Conservation (phyloP, 495 filamentous ascomycete genomes). For the Annulohypoxylon bovei region DNA sequence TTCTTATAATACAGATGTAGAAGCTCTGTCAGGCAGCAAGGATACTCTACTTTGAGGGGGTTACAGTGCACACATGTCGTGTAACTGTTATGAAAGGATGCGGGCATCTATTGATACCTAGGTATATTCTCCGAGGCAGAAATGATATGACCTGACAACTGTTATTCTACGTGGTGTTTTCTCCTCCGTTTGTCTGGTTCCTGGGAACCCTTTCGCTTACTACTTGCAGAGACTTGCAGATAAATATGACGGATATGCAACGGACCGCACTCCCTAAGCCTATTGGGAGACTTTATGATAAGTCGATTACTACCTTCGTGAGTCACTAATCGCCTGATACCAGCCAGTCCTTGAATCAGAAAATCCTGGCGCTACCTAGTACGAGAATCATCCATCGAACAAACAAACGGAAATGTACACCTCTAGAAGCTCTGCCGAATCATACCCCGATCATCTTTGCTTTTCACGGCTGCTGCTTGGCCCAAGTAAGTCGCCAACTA, state of each 20-base stretch:
- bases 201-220: neutral
- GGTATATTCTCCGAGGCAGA: neutral
- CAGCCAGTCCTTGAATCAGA: neutral
- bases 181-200: neutral
- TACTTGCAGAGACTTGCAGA: neutral
- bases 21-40: neutral
- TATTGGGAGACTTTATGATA: neutral
- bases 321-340: neutral
- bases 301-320: neutral
- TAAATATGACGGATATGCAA: neutral
- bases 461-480: neutral
- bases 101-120: neutral
- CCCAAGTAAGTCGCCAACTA: constrained; percentile 34
- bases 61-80: neutral
- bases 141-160: neutral
- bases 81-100: neutral
- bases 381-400: too few relatives aligned
- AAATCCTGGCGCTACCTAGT: too few relatives aligned
- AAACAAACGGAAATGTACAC: neutral
- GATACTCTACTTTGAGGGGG: neutral
- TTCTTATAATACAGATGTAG: neutral
- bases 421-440: neutral
- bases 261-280: neutral
- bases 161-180: neutral
- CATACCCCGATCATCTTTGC: neutral